phyloP scores from a whole-genome alignment of 2,329 filamentous ascomycete species.

The Macrophomina phaseolina region DNA sequence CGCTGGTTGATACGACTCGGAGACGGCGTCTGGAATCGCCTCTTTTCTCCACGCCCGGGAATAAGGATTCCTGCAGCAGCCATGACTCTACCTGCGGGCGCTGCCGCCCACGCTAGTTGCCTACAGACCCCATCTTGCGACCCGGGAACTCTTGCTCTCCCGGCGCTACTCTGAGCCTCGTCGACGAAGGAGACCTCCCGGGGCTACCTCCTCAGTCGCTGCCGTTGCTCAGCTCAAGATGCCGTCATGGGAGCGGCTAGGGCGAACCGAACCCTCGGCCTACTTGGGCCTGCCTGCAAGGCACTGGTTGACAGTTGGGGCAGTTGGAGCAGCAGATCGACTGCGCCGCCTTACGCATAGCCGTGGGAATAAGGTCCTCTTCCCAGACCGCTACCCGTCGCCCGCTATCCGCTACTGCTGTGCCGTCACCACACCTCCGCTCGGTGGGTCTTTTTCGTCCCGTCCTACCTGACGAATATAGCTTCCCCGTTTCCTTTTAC shows the following conservation, averaged over 20 bases:
- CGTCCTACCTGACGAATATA: slow-evolving; percentile 21
- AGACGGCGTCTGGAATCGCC: background rate
- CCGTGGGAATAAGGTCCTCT: slow-evolving; percentile 21
- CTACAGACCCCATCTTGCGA: background rate
- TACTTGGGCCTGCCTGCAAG: background rate
- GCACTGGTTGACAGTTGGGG: slow-evolving; percentile 15
- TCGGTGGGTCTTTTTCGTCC: slow-evolving; percentile 25
- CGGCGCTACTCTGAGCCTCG: background rate
- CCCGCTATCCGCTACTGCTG: slow-evolving; percentile 15
- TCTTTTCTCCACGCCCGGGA: slow-evolving; percentile 5
- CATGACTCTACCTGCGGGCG: slow-evolving; percentile 19
- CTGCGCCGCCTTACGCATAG: background rate
- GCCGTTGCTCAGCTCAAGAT: background rate
- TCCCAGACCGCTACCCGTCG: slow-evolving; percentile 24
- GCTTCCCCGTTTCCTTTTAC: slow-evolving; percentile 7
- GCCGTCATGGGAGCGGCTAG: slow-evolving; percentile 18
- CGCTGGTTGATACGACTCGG: background rate
- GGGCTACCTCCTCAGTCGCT: background rate
- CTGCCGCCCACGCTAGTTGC: slow-evolving; percentile 7
- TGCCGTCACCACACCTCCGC: slow-evolving; percentile 17
- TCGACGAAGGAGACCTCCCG: background rate
- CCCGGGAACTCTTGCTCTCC: background rate
- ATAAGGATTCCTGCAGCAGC: slow-evolving; percentile 3
- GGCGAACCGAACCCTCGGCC: slow-evolving; percentile 8
- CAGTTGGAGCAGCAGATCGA: slow-evolving; percentile 20